These are phyloP conservation scores for Diaporthe capsici DNA, from an alignment of 2,329 filamentous ascomycete genomes.

Conservation along the genomic window DNA sequence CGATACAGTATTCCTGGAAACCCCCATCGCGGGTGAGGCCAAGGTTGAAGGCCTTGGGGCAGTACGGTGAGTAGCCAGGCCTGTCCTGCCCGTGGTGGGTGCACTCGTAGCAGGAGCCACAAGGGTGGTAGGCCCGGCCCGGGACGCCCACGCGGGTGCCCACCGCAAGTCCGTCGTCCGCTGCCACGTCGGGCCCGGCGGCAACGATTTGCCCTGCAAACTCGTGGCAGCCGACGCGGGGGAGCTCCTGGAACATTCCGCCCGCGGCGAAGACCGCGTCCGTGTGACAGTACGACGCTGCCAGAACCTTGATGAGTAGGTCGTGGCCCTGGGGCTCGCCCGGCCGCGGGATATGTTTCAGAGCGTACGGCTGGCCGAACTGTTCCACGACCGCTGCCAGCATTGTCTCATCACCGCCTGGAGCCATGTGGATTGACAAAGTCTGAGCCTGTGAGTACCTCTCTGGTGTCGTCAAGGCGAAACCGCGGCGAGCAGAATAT, in stretches of 20 bases:
- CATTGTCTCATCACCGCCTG: background rate
- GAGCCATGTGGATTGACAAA: background rate
- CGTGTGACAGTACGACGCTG: slow-evolving; percentile 11
- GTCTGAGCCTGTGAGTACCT: background rate
- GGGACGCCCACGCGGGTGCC: background rate
- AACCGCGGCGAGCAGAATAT: too few species aligned
- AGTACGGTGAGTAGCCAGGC: background rate
- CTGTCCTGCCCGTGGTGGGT: background rate
- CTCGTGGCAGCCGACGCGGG: slow-evolving; percentile 13
- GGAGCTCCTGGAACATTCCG: slow-evolving; percentile 3
- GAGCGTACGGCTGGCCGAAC: background rate
- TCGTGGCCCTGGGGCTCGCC: background rate
- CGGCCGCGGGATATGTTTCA: background rate
- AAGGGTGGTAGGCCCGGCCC: slow-evolving; percentile 9
- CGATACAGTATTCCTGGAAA: background rate
- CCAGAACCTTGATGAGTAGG: slow-evolving; percentile 7
- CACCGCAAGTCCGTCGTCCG: background rate
- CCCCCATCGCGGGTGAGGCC: slow-evolving; percentile 7
- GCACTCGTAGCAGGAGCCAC: slow-evolving; percentile 16
- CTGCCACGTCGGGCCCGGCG: background rate
- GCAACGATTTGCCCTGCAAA: background rate
- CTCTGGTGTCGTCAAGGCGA: background rate
- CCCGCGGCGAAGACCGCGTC: slow-evolving; percentile 10
- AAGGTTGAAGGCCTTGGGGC: slow-evolving; percentile 1
- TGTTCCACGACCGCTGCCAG: background rate